Evolutionary conservation across 2,329 filamentous ascomycete species (phyloP), one percentile per base, ranked within the genome.

Genomic region (Cytospora paraplurivora): DNA sequence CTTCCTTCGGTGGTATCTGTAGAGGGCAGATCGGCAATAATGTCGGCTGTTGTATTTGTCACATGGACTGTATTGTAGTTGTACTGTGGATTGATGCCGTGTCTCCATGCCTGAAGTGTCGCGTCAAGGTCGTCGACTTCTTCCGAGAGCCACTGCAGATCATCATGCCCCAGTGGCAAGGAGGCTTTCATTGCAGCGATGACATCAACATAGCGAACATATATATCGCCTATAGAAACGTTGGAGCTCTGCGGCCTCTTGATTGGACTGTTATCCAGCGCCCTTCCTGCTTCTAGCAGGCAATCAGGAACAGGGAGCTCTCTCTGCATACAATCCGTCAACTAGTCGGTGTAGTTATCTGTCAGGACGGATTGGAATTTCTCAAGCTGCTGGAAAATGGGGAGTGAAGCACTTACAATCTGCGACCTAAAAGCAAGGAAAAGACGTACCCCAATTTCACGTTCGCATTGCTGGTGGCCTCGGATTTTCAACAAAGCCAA

Each of bases 401-500:
- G 11, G n/a, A 47, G 17, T 15, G 44, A 21, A 19, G 17, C 41
- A 47, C 44, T 8, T 21, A 47, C 44, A 47, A 47, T 12, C n/a
- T 47, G 44, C 7, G 12, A 21, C 3, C 44, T 7, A 21, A 47
- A 10, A 12, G 44, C 44, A 19, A 21, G 11, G 8, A n/a, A 47
- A 7, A 47, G n/a, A 21, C 44, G n/a, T 10, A 47, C 12, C 21
- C 44, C 44, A 4, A 19, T 19, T 19, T 47, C 44, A 7, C 55
- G 55, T 10, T 34, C 55, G 49, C 71, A 72, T 38, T 72, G 71
- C 8, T 66, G 35, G 32, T 58, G 62, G 17, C 71, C 71, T 15
- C 71, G 68, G 19, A 72, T 66, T 33, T 69, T 58, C 10, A 72
- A 49, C 8, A 72, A 59, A 0, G 69, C 63, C 5, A 59, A 68